Evolutionary conservation across 805 yeast genomes (phyloP), one percentile per base, ranked within the genome.

Genomic region (Ogataea minuta): DNA sequence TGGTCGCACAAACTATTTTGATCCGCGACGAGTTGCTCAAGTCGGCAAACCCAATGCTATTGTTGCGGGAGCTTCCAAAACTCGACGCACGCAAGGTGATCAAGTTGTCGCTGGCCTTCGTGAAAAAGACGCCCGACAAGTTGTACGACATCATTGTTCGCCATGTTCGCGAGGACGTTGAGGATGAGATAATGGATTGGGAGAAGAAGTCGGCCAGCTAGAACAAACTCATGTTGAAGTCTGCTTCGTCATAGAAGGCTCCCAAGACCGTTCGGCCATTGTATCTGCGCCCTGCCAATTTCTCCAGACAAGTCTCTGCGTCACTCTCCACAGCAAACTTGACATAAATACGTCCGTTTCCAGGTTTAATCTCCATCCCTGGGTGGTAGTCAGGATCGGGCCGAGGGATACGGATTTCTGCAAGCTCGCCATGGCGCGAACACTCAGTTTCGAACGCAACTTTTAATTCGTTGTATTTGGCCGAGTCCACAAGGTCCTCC

Each of bases 1-100:
- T 89, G 3, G 86, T 88, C 7, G 91, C 96, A 2, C 95, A 86
- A 57, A 64, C 89, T 15, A 78, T 85, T 4, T 67, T 82, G 28
- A 80, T 84, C 43, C 67, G 96, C 41, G 72, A 79, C 8, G 63
- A 71, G 21, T 64, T 89, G n/a, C 59, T 90, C 39, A 64, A 64
- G 11, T 70, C 82, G 7, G 62, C 59, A 19, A 82, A 72, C 47
- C 96, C 96, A 9, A 88, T 88, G 87, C 69, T 78, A 29, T 58
- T 84, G 13, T 61, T 89, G 35, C 66, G 95, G 38, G 83, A 78
- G 41, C 77, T 87, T 46, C 95, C 96, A 0, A 65, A 65, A 3
- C 63, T 89, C 41, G 77, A 82, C 38, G 85, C 90, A 10, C 76
- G 75, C 42, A 87, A 84, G 49, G 76, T 87, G 30, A 84, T 87